Percentiles rank a stretch among this genome's conserved stretches.
These are phyloP conservation scores for Nicotiana sylvestris DNA, from an alignment of 257 asterid genomes.

Conservation along the genomic window DNA sequence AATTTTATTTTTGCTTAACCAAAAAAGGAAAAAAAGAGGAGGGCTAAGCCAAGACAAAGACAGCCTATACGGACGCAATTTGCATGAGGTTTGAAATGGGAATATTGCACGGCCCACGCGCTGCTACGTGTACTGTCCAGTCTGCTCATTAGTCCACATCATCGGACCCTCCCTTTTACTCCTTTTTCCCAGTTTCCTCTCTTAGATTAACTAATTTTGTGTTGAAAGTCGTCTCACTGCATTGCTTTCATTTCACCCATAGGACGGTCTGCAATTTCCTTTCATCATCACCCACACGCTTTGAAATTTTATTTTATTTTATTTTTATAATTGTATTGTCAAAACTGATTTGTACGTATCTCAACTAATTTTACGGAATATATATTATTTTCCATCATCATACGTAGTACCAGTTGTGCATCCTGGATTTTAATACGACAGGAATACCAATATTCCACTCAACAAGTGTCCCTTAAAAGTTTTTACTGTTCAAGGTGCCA, in stretches of 20 bases:
- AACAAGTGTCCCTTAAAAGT: too few relatives aligned
- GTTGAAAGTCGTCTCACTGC: not conserved
- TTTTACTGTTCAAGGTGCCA: too few relatives aligned
- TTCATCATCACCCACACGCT: not conserved
- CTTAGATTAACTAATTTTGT: not conserved
- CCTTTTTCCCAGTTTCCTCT: not conserved
- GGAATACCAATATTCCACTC: too few relatives aligned
- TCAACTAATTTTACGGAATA: too few relatives aligned
- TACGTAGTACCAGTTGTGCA: too few relatives aligned
- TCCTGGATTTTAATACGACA: too few relatives aligned
- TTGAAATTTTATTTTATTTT: not conserved
- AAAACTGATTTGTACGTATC: too few relatives aligned
- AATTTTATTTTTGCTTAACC: not conserved
- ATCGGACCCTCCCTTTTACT: not conserved
- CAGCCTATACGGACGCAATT: not conserved
- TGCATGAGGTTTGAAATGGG: conserved; percentile 15
- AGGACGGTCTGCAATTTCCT: not conserved
- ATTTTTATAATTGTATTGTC: too few relatives aligned
- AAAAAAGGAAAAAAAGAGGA: not conserved
- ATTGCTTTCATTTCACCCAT: not conserved
- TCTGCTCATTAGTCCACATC: not conserved
- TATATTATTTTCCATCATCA: too few relatives aligned
- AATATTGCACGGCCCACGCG: not conserved
- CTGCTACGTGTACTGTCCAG: not conserved
- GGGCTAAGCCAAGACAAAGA: not conserved